Base-by-base conservation (phyloP, 2,329 filamentous ascomycete species). In the Colletotrichum scovillei region DNA sequence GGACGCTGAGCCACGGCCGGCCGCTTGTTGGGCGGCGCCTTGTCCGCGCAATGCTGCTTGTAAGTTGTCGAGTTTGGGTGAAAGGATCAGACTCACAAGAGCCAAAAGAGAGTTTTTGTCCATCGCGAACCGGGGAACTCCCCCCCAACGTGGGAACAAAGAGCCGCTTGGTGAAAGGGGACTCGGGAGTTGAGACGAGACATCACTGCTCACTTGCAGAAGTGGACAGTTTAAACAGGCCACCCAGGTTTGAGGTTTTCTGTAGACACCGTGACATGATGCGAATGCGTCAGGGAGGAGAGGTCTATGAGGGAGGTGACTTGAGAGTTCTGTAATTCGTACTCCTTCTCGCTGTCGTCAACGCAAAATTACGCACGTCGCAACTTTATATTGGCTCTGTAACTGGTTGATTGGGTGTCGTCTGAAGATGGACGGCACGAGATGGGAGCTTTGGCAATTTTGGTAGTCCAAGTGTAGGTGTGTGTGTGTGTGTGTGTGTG, bases 351-450 rank as follows among this genome's bases (percentile, higher is more conserved):
- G 53, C 58, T 63, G 52, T 69, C 69, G 58, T 69, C 38, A 68
- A 63, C 64, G 59, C 69, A 52, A 63, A 58, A 53, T 69, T 32
- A 55, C 55, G 22, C 68, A 62, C 56, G 63, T 67, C 14, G 30
- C 53, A 52, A 52, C 53, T 69, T 59, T 28, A 63, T 59, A 35
- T 58, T 26, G 28, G 22, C 52, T 42, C 49, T 58, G 69, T 63
- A 63, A 60, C 65, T 19, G 52, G 69, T 64, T 64, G 65, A 72
- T 72, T 59, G 52, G 46, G 16, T 12, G 32, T 60, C 69, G 59
- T 72, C 69, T 64, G 53, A 59, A 72, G 53, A 53, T 35, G 28
- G n/a, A 8, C 14, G 30, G 52, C 52, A 22, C 22, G 38, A 52
- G 16, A 11, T 9, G 52, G 60, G 59, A 58, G 59, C 28, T 52